Evolutionary conservation across 805 yeast species (phyloP).

Genomic region (Candida morakotiae): DNA sequence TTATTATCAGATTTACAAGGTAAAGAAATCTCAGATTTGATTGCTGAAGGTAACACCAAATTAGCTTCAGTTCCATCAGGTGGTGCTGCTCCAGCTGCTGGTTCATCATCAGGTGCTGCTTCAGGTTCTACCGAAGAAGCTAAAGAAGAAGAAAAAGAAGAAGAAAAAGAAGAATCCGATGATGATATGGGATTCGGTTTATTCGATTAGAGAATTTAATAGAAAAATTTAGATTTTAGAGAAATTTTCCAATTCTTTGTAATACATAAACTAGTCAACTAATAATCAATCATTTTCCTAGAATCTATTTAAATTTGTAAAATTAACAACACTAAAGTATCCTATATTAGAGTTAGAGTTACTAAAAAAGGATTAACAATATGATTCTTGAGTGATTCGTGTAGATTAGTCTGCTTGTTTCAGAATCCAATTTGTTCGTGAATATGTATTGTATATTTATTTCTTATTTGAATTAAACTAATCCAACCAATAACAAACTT

Average conservation of each 20-base stretch:
- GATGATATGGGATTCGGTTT: slow-evolving; percentile 91
- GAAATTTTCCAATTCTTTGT: slow-evolving; percentile 1
- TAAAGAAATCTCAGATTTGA: slow-evolving; percentile 83
- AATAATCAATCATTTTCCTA: background rate
- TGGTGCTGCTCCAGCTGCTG: slow-evolving; percentile 88
- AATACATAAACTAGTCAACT: slow-evolving; percentile 4
- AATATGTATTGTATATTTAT: no score
- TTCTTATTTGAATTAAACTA: no score
- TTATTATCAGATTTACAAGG: slow-evolving; percentile 88
- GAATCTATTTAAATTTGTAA: background rate
- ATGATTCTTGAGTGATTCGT: no score
- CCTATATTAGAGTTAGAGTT: no score
- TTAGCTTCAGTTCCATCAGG: slow-evolving; percentile 97
- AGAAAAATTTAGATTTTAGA: background rate
- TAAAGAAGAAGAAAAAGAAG: slow-evolving; percentile 62
- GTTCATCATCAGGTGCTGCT: slow-evolving; percentile 66
- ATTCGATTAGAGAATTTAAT: slow-evolving; percentile 69
- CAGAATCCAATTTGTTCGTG: no score
- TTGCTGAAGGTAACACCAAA: slow-evolving; percentile 93
- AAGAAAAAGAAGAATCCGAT: slow-evolving; percentile 60
- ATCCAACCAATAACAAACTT: no score
- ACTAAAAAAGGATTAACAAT: no score
- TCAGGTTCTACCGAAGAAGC: slow-evolving; percentile 71
- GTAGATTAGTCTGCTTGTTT: no score
- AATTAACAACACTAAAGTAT: background rate